Evolutionary conservation across 2,329 filamentous ascomycete genomes (phyloP).

Genomic region (Colletotrichum sp.): DNA sequence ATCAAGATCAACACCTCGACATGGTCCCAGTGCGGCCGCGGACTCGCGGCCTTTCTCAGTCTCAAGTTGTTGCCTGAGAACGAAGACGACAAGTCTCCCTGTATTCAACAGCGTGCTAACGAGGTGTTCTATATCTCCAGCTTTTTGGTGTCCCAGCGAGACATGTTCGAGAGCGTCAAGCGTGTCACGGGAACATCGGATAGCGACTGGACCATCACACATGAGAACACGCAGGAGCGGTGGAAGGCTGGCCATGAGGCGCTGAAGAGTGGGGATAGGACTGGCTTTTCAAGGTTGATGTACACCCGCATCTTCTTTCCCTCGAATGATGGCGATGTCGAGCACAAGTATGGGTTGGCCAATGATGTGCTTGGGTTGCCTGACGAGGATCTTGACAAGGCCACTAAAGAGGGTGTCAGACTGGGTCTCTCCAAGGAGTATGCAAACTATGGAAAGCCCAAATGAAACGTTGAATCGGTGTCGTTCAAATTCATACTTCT

Average conservation of each 20-base stretch:
- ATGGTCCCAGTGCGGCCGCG: conserved; percentile 61
- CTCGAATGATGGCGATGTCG: conserved; percentile 44
- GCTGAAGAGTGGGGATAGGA: conserved; percentile 42
- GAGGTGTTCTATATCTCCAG: conserved; percentile 56
- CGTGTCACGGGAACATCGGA: conserved; percentile 62
- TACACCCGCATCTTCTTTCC: conserved; percentile 62
- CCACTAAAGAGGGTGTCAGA: conserved; percentile 53
- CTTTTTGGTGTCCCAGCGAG: conserved; percentile 64
- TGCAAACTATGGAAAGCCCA: not conserved
- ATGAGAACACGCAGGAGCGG: conserved; percentile 51
- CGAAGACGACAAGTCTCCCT: conserved; percentile 12
- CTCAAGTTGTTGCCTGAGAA: conserved; percentile 30
- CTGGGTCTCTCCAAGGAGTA: conserved; percentile 28
- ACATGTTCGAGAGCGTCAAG: conserved; percentile 68
- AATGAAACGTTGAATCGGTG: not conserved
- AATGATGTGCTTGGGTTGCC: conserved; percentile 64
- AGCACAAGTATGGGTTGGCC: conserved; percentile 35
- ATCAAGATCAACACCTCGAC: conserved; percentile 63
- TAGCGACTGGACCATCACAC: conserved; percentile 63
- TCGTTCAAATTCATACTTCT: not conserved
- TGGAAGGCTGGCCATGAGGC: conserved; percentile 50
- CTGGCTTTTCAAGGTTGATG: conserved; percentile 55
- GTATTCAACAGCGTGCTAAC: conserved; percentile 44
- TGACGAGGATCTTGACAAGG: conserved; percentile 62
- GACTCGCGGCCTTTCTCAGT: conserved; percentile 39